A percentile compares a stretch with the other conserved stretches of the same genome.
Conservation (phyloP, 2,329 filamentous ascomycete genomes). For the Penicillium sp. region DNA sequence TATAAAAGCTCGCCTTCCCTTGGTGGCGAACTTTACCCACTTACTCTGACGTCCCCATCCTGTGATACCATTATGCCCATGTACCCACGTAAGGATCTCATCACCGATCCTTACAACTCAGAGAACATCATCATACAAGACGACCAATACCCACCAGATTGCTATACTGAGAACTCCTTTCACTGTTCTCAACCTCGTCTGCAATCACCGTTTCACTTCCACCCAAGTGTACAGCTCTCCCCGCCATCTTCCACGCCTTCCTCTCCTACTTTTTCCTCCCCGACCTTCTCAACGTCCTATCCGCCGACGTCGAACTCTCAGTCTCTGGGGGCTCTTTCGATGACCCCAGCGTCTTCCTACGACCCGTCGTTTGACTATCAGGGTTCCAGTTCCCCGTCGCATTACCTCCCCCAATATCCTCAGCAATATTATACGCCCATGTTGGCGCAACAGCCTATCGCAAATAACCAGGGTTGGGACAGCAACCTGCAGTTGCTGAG, state of each 20-base stretch:
- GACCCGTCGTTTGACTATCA: constrained; percentile 37
- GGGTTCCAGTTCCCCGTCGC: constrained; percentile 33
- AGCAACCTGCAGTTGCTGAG: constrained; percentile 37
- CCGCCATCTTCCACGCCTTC: constrained; percentile 39
- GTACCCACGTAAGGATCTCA: constrained; percentile 44
- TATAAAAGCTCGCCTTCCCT: constrained; percentile 30
- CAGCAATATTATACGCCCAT: constrained; percentile 35
- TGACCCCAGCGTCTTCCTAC: constrained; percentile 40
- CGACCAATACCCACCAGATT: constrained; percentile 36
- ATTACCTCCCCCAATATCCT: constrained; percentile 31
- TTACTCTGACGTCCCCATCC: constrained; percentile 27
- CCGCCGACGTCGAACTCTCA: constrained; percentile 29
- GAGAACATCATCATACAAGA: constrained; percentile 40
- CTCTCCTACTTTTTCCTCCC: constrained; percentile 31
- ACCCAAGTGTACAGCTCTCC: constrained; percentile 32
- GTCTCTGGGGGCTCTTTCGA: constrained; percentile 39
- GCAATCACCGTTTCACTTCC: constrained; percentile 36
- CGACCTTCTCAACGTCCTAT: constrained; percentile 28
- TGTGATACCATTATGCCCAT: constrained; percentile 39
- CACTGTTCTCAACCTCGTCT: constrained; percentile 30
- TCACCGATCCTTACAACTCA: constrained; percentile 38
- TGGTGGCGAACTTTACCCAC: constrained; percentile 31
- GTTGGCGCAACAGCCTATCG: constrained; percentile 40
- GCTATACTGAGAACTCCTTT: constrained; percentile 25
- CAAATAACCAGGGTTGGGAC: constrained; percentile 36